Evolutionary conservation across 2,329 filamentous ascomycete species (phyloP), one percentile per base, ranked within the genome.

Genomic region (Fusarium tjaetaba): DNA sequence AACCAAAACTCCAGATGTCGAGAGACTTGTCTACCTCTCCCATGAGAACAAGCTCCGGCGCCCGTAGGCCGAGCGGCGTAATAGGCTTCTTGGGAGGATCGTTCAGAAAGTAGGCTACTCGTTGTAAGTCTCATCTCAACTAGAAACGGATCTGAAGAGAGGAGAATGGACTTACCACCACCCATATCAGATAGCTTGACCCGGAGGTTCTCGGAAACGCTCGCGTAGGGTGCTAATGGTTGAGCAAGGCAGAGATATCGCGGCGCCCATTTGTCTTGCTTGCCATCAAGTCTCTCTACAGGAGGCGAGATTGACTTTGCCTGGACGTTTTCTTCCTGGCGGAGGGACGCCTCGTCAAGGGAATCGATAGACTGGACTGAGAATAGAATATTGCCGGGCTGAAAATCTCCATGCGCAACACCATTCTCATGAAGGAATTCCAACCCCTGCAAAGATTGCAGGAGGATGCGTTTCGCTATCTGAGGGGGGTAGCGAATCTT

Each of bases 1-100:
- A 73, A 1, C 69, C 69, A 20, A 73, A 72, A 38, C 69, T 73
- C 71, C 65, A 73, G 2, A 70, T 59, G 10, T 72, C 61, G 7
- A 67, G 51, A 14, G 58, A 64, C 9, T 64, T 46, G 32, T 70
- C n/a, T 1, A 70, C 16, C 9, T 58, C 26, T 26, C 34, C 39
- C 14, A 15, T 64, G 0, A 70, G 61, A 16, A 73, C 59, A 16
- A 70, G 13, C 11, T 73, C 65, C 20, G 71, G 70, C 4, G 71
- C 13, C 5, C 71, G 48, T 4, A 70, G 26, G 8, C 65, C 65
- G 4, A 28, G 15, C 1, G 61, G 69, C 7, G 53, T 61, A 8
- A 64, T 11, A 1, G 49, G 52, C 7, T 53, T 41, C 24, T 42
- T 15, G 18, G 48, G 60, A 1, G 60, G 68, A 2, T 49, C 20